Percentiles rank a stretch among this genome's conserved stretches.
Conservation (phyloP, 306 rosid species). For the Glycine latifolia region DNA sequence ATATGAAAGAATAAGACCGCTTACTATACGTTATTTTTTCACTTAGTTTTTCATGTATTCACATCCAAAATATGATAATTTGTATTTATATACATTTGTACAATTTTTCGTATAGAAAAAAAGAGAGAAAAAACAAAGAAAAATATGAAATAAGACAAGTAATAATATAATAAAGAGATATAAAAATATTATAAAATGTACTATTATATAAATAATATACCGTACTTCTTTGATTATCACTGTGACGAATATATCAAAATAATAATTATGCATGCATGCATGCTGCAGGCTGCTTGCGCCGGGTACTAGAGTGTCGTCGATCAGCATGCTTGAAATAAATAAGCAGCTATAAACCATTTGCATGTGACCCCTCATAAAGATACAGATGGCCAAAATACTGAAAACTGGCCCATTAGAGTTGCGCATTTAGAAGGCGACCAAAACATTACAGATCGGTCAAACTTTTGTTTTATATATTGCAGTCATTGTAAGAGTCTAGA, state of each 20-base stretch:
- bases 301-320: not conserved
- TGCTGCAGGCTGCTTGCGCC: conserved; percentile 5
- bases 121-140: not conserved
- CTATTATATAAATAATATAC: not conserved
- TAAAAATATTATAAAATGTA: not conserved
- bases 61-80: not conserved
- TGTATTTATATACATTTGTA: not conserved
- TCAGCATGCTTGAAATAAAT: not conserved
- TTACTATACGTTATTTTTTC: no score
- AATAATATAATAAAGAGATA: not conserved
- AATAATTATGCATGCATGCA: conserved; percentile 25
- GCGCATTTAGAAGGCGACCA: not conserved
- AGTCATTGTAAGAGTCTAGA: not conserved
- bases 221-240: not conserved
- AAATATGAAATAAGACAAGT: not conserved
- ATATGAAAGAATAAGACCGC: no score
- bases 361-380: conserved; percentile 37
- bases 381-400: not conserved
- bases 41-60: no score
- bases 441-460: conserved; percentile 18
- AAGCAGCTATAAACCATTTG: not conserved
- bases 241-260: not conserved
- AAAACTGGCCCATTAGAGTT: conserved; percentile 4
- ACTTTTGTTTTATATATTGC: conserved; percentile 9
- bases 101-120: not conserved